Percentiles rank a stretch among this genome's conserved stretches.
Conservation (phyloP, 306 rosid genomes). For the Casuarina glauca region DNA sequence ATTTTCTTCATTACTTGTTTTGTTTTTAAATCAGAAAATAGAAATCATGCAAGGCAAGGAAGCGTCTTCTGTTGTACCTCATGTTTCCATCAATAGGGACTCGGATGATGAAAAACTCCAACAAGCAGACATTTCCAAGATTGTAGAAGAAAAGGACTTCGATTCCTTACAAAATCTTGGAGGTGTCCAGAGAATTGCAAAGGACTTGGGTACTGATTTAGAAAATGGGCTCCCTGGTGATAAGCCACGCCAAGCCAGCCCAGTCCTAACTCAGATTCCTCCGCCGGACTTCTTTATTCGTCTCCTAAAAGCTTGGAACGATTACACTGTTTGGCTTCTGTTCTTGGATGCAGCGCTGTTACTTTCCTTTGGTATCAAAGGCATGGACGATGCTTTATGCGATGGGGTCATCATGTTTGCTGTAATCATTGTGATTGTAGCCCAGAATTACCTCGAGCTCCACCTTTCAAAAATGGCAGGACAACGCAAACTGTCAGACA, state of each 20-base stretch:
- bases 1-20: too few relatives aligned
- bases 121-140: too few relatives aligned
- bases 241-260: background rate
- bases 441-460: too few relatives aligned
- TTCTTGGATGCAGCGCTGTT: background rate
- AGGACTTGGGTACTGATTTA: slow-evolving; percentile 16
- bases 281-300: background rate
- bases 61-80: too few relatives aligned
- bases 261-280: background rate
- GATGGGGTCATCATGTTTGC: slow-evolving; percentile 17
- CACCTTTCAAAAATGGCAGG: too few relatives aligned
- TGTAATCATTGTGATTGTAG: slow-evolving; percentile 6
- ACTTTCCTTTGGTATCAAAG: slow-evolving; percentile 22
- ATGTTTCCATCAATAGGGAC: too few relatives aligned
- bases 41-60: too few relatives aligned
- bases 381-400: slow-evolving; percentile 25
- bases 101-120: too few relatives aligned
- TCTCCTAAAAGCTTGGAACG: slow-evolving; percentile 6
- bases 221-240: background rate
- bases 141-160: too few relatives aligned
- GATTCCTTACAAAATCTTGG: background rate
- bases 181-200: slow-evolving; percentile 19
- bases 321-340: slow-evolving; percentile 17
- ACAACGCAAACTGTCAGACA: too few relatives aligned
- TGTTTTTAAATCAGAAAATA: too few relatives aligned